A percentile compares a stretch with the other conserved stretches of the same genome.
These are phyloP conservation scores for Bryoerythrophyllum caledonicum DNA, from an alignment of 225 moss, liverwort and hornwort genomes.

Conservation along the genomic window DNA sequence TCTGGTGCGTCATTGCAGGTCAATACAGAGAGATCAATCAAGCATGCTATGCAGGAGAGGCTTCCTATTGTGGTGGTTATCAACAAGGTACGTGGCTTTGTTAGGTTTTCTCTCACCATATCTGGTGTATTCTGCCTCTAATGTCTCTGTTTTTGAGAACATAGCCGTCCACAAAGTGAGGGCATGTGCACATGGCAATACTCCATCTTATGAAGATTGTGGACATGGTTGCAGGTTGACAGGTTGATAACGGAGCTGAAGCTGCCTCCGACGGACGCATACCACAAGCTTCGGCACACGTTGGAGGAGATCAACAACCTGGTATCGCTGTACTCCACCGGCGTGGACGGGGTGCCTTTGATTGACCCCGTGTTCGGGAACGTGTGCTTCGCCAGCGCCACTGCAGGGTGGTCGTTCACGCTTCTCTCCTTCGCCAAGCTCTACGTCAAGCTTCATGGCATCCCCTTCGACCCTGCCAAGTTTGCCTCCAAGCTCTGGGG, in stretches of 20 bases:
- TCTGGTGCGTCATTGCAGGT: slow-evolving; percentile 46
- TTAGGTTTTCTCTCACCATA: background rate
- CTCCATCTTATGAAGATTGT: slow-evolving; percentile 8
- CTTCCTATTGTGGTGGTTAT: slow-evolving; percentile 92
- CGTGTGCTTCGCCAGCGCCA: slow-evolving; percentile 98
- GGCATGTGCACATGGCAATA: background rate
- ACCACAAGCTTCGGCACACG: slow-evolving; percentile 96
- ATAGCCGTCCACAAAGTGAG: background rate
- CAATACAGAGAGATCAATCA: slow-evolving; percentile 89
- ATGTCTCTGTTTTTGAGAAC: background rate
- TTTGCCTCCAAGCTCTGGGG: slow-evolving; percentile 94
- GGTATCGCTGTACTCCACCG: slow-evolving; percentile 62
- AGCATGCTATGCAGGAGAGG: slow-evolving; percentile 92
- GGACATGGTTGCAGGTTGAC: slow-evolving; percentile 72
- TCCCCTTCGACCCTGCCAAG: slow-evolving; percentile 85
- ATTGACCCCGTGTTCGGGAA: slow-evolving; percentile 94
- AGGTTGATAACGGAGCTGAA: slow-evolving; percentile 98
- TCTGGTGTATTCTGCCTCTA: background rate
- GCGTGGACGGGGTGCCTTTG: slow-evolving; percentile 61
- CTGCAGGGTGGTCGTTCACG: slow-evolving; percentile 98
- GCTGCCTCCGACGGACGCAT: slow-evolving; percentile 95
- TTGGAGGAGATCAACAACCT: slow-evolving; percentile 89
- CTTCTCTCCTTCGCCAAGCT: slow-evolving; percentile 95
- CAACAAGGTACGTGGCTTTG: slow-evolving; percentile 68
- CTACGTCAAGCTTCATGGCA: slow-evolving; percentile 92